A percentile compares a stretch with the other conserved stretches of the same genome.
These are phyloP conservation scores for Lactarius deliciosus DNA, from an alignment of 768 basidiomycete species.

Conservation along the genomic window DNA sequence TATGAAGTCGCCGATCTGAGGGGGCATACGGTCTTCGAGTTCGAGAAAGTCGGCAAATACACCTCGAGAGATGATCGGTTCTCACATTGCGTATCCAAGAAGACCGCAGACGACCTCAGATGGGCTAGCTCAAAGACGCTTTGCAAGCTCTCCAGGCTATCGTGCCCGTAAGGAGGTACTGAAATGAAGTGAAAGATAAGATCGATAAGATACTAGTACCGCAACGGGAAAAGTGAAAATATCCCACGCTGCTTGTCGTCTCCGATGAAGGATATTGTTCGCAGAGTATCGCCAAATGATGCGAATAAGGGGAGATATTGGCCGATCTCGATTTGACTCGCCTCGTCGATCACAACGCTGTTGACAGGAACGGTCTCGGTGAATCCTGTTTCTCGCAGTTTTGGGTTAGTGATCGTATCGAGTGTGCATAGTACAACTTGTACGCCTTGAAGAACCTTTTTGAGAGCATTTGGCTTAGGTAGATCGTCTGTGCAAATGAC, in stretches of 20 bases:
- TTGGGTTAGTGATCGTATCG: constrained; percentile 61
- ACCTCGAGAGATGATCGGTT: constrained; percentile 16
- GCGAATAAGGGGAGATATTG: constrained; percentile 36
- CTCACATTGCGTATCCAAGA: constrained; percentile 77
- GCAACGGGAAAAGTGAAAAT: neutral
- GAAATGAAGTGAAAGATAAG: constrained; percentile 11
- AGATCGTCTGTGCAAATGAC: constrained; percentile 52
- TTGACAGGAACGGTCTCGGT: constrained; percentile 34
- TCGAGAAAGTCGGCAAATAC: constrained; percentile 15
- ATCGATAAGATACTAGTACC: neutral
- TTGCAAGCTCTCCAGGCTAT: constrained; percentile 59
- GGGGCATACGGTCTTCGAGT: constrained; percentile 75
- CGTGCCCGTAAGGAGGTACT: constrained; percentile 84
- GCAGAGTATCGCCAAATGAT: constrained; percentile 32
- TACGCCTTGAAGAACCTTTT: constrained; percentile 40
- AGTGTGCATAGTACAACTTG: constrained; percentile 74
- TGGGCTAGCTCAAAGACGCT: constrained; percentile 80
- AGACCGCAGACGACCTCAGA: constrained; percentile 46
- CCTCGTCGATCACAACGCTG: constrained; percentile 42
- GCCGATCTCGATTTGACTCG: constrained; percentile 34
- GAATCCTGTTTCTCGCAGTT: constrained; percentile 27
- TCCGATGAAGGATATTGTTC: constrained; percentile 43
- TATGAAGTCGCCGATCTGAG: constrained; percentile 72
- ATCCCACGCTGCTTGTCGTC: constrained; percentile 45
- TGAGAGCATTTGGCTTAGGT: constrained; percentile 25